These are phyloP conservation scores for Leccinum rimulosum DNA, from an alignment of 768 basidiomycete genomes.

Conservation along the genomic window DNA sequence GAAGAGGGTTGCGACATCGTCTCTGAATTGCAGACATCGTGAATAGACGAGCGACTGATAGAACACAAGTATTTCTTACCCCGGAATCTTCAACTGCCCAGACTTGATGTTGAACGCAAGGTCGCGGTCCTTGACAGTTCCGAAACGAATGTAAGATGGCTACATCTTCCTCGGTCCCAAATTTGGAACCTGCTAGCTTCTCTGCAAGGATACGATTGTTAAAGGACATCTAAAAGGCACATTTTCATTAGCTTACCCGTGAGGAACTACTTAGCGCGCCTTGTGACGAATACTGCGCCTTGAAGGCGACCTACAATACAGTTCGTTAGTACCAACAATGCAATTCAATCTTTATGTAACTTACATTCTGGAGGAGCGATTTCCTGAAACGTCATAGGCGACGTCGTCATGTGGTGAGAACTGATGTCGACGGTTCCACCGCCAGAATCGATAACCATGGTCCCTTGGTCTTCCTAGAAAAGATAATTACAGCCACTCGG, in stretches of 20 bases:
- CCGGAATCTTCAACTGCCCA: conserved; percentile 45
- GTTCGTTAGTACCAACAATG: background rate
- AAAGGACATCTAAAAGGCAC: background rate
- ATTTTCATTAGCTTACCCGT: conserved; percentile 26
- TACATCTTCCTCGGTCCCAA: conserved; percentile 40
- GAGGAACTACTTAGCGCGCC: conserved; percentile 40
- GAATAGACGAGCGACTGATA: background rate
- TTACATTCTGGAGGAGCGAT: conserved; percentile 46
- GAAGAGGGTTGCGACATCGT: conserved; percentile 31
- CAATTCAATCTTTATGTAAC: background rate
- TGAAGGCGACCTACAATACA: conserved; percentile 43
- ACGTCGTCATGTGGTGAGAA: conserved; percentile 44
- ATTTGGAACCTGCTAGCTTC: conserved; percentile 41
- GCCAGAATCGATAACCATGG: conserved; percentile 60
- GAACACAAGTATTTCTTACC: conserved; percentile 16
- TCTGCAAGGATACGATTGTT: conserved; percentile 26
- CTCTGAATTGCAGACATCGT: conserved; percentile 10
- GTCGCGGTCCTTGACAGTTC: conserved; percentile 43
- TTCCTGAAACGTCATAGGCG: conserved; percentile 41
- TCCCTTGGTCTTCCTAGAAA: conserved; percentile 41
- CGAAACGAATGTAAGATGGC: conserved; percentile 48
- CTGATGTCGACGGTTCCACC: conserved; percentile 63
- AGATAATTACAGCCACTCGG: background rate
- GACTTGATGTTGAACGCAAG: conserved; percentile 38
- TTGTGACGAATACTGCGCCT: conserved; percentile 51